Conservation (phyloP, 176 grass and related monocot species). For the Cocos nucifera region DNA sequence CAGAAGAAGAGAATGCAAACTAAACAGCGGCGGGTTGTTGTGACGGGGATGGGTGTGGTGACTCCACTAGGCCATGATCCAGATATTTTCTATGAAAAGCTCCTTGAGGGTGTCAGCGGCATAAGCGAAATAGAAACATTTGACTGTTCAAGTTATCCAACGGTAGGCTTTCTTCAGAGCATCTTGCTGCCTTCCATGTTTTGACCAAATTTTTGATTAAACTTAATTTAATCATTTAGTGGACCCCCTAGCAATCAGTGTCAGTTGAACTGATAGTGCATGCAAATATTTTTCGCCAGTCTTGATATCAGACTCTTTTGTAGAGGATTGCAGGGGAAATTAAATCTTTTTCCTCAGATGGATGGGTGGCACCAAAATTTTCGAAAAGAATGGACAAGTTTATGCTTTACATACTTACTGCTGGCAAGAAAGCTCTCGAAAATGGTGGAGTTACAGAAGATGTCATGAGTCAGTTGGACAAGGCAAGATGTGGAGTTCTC, state of each 20-base stretch:
- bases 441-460: constrained; percentile 87
- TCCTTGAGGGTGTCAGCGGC: constrained; percentile 76
- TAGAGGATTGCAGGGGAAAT: constrained; percentile 99
- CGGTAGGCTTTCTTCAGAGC: constrained; percentile 35
- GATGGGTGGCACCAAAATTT: constrained; percentile 86
- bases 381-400: constrained; percentile 94
- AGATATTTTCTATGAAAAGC: constrained; percentile 86
- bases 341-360: constrained; percentile 82
- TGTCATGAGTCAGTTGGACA: constrained; percentile 68
- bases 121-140: constrained; percentile 91
- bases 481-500: constrained; percentile 89
- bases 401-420: constrained; percentile 94
- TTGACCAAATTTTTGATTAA: no score
- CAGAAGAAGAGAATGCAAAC: constrained; percentile 58
- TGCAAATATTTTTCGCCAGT: constrained; percentile 3
- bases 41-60: constrained; percentile 95
- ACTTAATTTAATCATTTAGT: no score
- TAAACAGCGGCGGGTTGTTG: constrained; percentile 82
- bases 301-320: constrained; percentile 10
- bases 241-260: no score
- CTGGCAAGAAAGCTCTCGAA: constrained; percentile 90
- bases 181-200: no score
- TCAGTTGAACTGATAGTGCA: no score
- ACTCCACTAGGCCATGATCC: constrained; percentile 95
- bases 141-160: constrained; percentile 87